These are phyloP conservation scores for Didymella sp. DNA, from an alignment of 2,329 filamentous ascomycete species.

Conservation along the genomic window DNA sequence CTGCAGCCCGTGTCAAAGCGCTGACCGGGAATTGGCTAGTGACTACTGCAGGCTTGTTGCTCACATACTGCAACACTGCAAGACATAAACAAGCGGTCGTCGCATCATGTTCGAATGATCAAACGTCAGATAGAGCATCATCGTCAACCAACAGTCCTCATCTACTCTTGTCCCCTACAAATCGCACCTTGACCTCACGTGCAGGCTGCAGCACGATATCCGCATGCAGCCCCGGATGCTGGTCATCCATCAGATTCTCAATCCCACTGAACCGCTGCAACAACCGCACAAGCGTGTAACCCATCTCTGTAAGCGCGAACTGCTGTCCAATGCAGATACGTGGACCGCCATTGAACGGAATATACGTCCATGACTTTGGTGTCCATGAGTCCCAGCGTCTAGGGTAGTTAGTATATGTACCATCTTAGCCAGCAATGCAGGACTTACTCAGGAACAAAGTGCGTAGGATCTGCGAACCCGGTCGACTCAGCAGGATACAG, in stretches of 20 bases:
- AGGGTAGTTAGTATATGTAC: neutral
- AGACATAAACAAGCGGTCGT: too few relatives aligned
- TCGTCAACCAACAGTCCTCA: neutral
- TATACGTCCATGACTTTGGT: constrained; percentile 58
- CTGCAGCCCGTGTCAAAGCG: too few relatives aligned
- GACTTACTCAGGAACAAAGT: constrained; percentile 55
- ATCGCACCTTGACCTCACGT: constrained; percentile 47
- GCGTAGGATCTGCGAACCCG: constrained; percentile 51
- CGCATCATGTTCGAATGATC: too few relatives aligned
- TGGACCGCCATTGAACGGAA: constrained; percentile 59
- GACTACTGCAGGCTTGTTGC: too few relatives aligned
- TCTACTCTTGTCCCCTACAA: constrained; percentile 1
- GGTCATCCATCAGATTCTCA: constrained; percentile 50
- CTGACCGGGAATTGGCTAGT: too few relatives aligned
- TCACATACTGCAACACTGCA: too few relatives aligned
- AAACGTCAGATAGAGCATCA: too few relatives aligned
- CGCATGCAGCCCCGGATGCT: constrained; percentile 50
- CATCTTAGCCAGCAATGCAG: too few relatives aligned
- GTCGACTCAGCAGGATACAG: constrained; percentile 54
- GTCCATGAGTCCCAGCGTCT: constrained; percentile 57
- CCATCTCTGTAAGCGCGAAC: constrained; percentile 60
- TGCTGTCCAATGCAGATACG: constrained; percentile 61
- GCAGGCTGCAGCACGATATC: constrained; percentile 59
- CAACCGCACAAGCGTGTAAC: constrained; percentile 56
- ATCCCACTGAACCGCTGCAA: constrained; percentile 54